Percentiles rank a stretch among this genome's conserved stretches.
phyloP scores from a whole-genome alignment of 1,284 basidiomycete species.

The Peniophora sp. region DNA sequence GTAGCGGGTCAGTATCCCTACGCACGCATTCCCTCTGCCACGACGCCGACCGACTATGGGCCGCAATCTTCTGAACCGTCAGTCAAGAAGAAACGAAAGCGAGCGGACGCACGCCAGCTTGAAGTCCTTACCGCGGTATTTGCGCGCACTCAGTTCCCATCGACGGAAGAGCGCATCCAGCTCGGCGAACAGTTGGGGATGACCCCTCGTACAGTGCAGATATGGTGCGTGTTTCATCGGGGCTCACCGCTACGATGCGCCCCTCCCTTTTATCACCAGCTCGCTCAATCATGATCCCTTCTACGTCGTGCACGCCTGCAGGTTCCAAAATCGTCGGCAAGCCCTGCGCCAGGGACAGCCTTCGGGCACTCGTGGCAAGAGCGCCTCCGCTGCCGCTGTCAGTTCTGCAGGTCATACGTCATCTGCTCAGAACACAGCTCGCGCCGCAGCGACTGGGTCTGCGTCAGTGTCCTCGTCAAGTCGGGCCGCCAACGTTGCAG shows the following conservation, averaged over 20 bases:
- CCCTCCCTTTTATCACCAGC: background rate
- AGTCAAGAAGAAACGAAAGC: conserved; percentile 81
- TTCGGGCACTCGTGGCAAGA: conserved; percentile 1
- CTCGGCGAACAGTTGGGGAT: conserved; percentile 72
- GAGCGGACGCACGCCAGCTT: conserved; percentile 71
- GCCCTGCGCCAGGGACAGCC: conserved; percentile 70
- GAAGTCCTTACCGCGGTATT: conserved; percentile 76
- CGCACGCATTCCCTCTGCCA: conserved; percentile 26
- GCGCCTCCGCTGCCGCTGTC: conserved; percentile 4
- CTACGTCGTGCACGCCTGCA: conserved; percentile 17
- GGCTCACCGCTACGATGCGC: conserved; percentile 4
- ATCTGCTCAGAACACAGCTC: conserved; percentile 30
- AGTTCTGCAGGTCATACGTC: conserved; percentile 17
- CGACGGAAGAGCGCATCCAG: conserved; percentile 73
- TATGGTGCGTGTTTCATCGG: conserved; percentile 48
- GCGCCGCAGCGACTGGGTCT: background rate
- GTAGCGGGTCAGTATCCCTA: conserved; percentile 23
- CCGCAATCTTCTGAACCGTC: conserved; percentile 43
- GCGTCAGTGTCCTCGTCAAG: background rate
- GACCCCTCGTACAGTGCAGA: conserved; percentile 78
- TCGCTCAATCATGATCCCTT: background rate
- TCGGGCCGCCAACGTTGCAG: background rate
- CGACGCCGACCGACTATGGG: conserved; percentile 31
- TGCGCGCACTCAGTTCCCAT: conserved; percentile 72
- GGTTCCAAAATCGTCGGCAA: conserved; percentile 83